Base-by-base conservation (phyloP, 2,329 filamentous ascomycete genomes). In the Neoarthrinium moseri region DNA sequence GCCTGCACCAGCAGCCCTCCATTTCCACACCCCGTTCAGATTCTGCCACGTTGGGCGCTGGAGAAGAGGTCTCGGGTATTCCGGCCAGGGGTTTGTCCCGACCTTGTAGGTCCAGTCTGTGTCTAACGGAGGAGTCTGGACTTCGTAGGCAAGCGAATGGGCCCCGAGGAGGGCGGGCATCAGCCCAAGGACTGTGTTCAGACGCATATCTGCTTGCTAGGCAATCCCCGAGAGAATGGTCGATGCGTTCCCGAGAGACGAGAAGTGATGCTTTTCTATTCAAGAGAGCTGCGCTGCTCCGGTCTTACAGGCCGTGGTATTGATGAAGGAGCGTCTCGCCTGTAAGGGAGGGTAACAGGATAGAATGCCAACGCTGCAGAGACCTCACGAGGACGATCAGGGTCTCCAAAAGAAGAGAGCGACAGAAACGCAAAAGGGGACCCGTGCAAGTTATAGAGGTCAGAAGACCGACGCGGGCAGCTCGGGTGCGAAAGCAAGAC, bases 21-120 rank as follows among this genome's bases (percentile, higher is more conserved):
- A 82, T 3, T 73, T 75, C 79, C 80, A 83, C 4, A 83, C 71
- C 0, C 80, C 80, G 47, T 83, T 82, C 5, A 83, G 65, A 35
- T 68, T 80, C 58, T 75, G 64, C 79, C 79, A 83, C 5, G 64
- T 55, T 4, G 75, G 65, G 4, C 79, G 74, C 27, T 71, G 70
- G 7, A 83, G 71, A 52, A 76, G 77, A 3, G 80, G 80, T 0
- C 79, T 73, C 8, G 80, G 80, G 51, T 83, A 72, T 39, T 83
- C 75, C 1, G 75, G 75, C 78, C 78, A 81, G 0, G 78, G 76
- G 30, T 74, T 63, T 1, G 67, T 77, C 26, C 77, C 77, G 17
- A 79, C 73, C 5, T 70, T 62, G 45, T 68, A 61, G 1, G 77
- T 81, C 77, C 77, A 81, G 7, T 71, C 66, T 3, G 74, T 79